Evolutionary conservation across 2,329 filamentous ascomycete genomes (phyloP), one percentile per base, ranked within the genome.

Genomic region (Lasiodiplodia sp.): DNA sequence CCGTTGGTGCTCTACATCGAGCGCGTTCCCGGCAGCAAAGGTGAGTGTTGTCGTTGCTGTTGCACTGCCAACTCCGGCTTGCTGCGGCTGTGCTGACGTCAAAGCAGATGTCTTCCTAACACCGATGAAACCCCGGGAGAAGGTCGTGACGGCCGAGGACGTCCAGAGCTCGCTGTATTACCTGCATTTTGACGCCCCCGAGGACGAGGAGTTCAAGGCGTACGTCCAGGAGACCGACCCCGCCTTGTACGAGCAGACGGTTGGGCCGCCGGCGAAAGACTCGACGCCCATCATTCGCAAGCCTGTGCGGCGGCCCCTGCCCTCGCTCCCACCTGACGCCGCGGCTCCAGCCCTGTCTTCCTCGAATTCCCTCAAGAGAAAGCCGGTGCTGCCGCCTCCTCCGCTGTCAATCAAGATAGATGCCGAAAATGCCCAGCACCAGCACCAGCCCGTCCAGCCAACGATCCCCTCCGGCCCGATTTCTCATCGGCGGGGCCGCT

Each of bases 121-220:
- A 1, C 92, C 96, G 0, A 87, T 96, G 71, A 97, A 97, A 77
- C 96, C 96, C 2, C 90, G 92, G 64, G 86, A 91, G 52, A 97
- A 96, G 78, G 95, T 93, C 70, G 93, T 99, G 71, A 96, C 93
- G 0, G 90, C 88, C 55, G 91, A 94, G 77, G 95, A 97, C 77
- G 90, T 99, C 60, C 88, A 91, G 68, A 93, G 89, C 74, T 97
- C 91, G 16, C 86, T 99, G 5, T 99, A 98, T 81, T 98, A 96
- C 77, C 84, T 97, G 66, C 95, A 98, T 80, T 87, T 96, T 49
- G 87, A 93, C 69, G 84, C 86, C 1, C 86, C 88, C 3, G 84
- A 92, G 68, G 78, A 81, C 70, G 47, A 57, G 21, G 62, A 55
- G 1, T n/a, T 67, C 21, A 66, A 67, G 62, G 55, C 67, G 25